Evolutionary conservation across 441 rosid genomes (phyloP), one percentile per base, ranked within the genome.

Genomic region (Pelargonium hybrid): DNA sequence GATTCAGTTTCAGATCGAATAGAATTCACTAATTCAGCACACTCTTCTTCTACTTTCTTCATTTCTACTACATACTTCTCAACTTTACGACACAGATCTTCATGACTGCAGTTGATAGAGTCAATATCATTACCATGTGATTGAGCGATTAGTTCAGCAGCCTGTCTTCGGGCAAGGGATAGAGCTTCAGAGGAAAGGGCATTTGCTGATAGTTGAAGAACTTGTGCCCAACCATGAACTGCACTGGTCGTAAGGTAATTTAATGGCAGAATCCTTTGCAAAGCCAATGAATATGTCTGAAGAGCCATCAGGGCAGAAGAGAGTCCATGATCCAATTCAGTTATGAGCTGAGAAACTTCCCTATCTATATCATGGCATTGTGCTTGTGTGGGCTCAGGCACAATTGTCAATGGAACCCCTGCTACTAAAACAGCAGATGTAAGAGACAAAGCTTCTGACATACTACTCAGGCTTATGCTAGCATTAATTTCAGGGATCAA

Each of bases 321-420:
- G 77, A 88, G 82, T 59, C 96, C 91, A 74, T 69, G 80, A 82
- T 87, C 91, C 82, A 94, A 79, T 71, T 94, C 97, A 26, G 85
- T 79, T 68, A 90, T 78, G 67, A 90, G 82, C 78, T 85, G 87
- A 70, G 90, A 85, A 69, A 90, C 89, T 77, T 94, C 99, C 82
- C 86, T 80, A 79, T 94, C 99, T 83, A 92, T 86, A 67, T 92
- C 92, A 71, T 82, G 83, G 84, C 98, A 94, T 65, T 90, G 98
- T 73, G 81, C 93, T 84, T 84, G 98, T 45, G 98, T 94, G 68
- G 99, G 99, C 85, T 94, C 99, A 68, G 99, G 98, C 82, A 94
- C 98, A 48, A 94, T 82, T 75, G 98, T 87, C 80, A 92, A 84
- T 70, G 96, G 99, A 76, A 94, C 88, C 66, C 97, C 96, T 56